Evolutionary conservation across 257 asterid genomes (phyloP), one percentile per base, ranked within the genome.

Genomic region (Fraxinus cuspidata): DNA sequence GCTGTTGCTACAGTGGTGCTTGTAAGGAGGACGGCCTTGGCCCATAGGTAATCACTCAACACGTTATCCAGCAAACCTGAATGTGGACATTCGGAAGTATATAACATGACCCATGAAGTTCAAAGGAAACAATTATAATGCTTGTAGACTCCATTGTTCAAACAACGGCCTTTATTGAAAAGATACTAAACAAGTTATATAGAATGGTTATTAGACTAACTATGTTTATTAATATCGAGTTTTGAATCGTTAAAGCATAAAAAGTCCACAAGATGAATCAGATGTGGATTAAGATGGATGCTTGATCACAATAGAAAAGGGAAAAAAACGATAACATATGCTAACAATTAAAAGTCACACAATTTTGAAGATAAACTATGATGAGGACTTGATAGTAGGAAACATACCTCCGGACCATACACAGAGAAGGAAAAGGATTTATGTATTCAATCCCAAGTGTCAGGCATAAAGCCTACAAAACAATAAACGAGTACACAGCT

Each of bases 21-120:
- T 23, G 99, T 96, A 53, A 96, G 92, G 72, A 96, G 97, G 71
- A 96, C 95, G 1, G 99, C 98, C 82, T 96, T 96, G 65, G 98
- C 99, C 99, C 99, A 96, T 25, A 93, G 79, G 81, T 93, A 96
- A 83, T 96, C 99, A 42, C 99, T 96, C 90, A 93, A 74, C 81
- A 92, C 98, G 72, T 96, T 96, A 65, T 96, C 99, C 80, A 93
- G 86, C 81, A 96, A 79, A 80, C 99, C 99, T 93, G 86, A 75
- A 82, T 13, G 74, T 70, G 28, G 28, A 58, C 71, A 35, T 38
- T 71, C 31, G 49, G 21, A 51, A 72, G 63, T 70, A 60, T 80
- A 75, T 29, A 51, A 71, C 16, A 21, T 21, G 47, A 23, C 64
- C 1, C 31, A 29, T 31, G 27, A 47, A 27, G 75, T 58, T 69